Evolutionary conservation across 192 early-diverging fungal species (phyloP).

Genomic region (Pilobolus umbonatus): DNA sequence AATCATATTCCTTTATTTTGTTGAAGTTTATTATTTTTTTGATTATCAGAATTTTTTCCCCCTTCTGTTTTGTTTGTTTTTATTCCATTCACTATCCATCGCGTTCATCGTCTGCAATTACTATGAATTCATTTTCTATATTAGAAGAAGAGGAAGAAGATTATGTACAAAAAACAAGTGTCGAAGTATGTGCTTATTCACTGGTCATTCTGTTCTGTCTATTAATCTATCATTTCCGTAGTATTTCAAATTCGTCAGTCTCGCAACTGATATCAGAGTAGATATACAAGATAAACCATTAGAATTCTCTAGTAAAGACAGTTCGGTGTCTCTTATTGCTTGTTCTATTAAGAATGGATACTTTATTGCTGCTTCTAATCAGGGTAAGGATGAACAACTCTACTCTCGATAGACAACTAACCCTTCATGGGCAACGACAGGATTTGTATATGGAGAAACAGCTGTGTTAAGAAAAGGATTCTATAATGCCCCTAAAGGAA

Average conservation of each 20-base stretch:
- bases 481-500: constrained; percentile 23
- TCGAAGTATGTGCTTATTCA: too few species aligned
- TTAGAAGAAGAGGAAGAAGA: too few species aligned
- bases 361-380: constrained; percentile 56
- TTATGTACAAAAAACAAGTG: too few species aligned
- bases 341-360: constrained; percentile 64
- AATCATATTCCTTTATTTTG: too few species aligned
- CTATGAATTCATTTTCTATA: too few species aligned
- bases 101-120: too few species aligned
- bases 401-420: not conserved
- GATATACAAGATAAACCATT: constrained; percentile 29
- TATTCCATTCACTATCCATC: too few species aligned
- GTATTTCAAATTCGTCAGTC: constrained; percentile 20
- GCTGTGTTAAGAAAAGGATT: constrained; percentile 32
- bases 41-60: too few species aligned
- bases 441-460: constrained; percentile 36
- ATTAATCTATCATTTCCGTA: too few species aligned
- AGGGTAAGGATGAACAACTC: constrained; percentile 37
- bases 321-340: constrained; percentile 48
- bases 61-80: too few species aligned
- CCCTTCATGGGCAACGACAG: constrained; percentile 11
- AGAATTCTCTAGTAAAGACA: constrained; percentile 33
- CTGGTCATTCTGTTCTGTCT: too few species aligned
- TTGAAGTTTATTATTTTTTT: too few species aligned
- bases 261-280: constrained; percentile 39